Evolutionary conservation across 83 land plant species (phyloP), one percentile per base, ranked within the genome.

Genomic region (Larix sibirica): DNA sequence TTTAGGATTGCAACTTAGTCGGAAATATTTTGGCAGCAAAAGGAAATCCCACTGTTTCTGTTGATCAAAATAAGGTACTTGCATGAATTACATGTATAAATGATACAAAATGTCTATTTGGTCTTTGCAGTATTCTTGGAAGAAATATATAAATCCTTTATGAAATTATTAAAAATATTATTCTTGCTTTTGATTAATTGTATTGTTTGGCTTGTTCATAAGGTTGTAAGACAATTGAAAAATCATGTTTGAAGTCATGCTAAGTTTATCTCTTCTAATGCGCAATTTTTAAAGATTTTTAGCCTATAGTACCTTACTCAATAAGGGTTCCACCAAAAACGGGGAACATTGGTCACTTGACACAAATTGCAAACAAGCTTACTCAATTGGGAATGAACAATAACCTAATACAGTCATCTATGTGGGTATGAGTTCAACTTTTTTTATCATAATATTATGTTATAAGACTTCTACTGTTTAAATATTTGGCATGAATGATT

Each of bases 331-430:
- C 95, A 42, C 91, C 99, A 20, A 96, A 71, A 80, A 84, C 90
- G 62, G 99, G 99, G 26, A 95, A 93, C 84, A 84, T 96, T 79
- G 99, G 99, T 21, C 99, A 98, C 81, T 79, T 98, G 36, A 96
- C 98, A 69, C 89, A 90, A 20, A 92, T 98, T 77, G 93, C 96
- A 59, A 98, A 98, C 87, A 92, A 89, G 82, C 90, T 98, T 84
- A 74, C 88, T 60, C 96, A 98, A 61, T 81, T 92, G 73, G 92
- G 85, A 36, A 86, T 79, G 60, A 84, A n/a, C 62, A 92, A 90
- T 65, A 61, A 79, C 62, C 82, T 82, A 9, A 91, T 96, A 76
- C 91, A 92, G 69, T 78, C 85, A 23, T 80, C 84, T 84, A 69
- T 96, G 83, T 94, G 96, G 98, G 99, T 95, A 69, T 28, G 20